Evolutionary conservation across 1,284 basidiomycete species (phyloP).

Genomic region (Puccinia triticina): DNA sequence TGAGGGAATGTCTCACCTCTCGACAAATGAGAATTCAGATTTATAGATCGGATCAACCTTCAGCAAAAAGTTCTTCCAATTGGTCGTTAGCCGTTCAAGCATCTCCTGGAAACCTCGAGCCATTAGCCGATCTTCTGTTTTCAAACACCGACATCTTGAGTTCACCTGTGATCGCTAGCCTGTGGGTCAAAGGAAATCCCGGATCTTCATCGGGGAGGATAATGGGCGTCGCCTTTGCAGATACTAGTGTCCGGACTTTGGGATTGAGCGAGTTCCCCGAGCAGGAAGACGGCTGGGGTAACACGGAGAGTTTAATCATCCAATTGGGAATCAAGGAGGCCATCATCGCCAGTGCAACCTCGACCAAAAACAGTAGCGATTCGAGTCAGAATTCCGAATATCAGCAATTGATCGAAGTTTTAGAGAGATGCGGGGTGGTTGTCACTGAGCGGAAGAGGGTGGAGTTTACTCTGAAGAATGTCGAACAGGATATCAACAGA

Average conservation of each 20-base stretch:
- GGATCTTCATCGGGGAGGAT: slow-evolving; percentile 64
- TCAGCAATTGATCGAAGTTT: slow-evolving; percentile 63
- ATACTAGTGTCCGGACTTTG: slow-evolving; percentile 65
- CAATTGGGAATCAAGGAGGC: slow-evolving; percentile 97
- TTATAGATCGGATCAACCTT: slow-evolving; percentile 53
- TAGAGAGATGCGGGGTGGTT: slow-evolving; percentile 89
- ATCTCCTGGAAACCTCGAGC: slow-evolving; percentile 90
- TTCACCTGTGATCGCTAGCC: slow-evolving; percentile 86
- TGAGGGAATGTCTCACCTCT: slow-evolving; percentile 85
- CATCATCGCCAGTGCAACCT: slow-evolving; percentile 65
- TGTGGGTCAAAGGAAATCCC: slow-evolving; percentile 68
- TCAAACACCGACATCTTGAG: slow-evolving; percentile 77
- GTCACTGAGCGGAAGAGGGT: slow-evolving; percentile 83
- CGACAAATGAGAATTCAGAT: slow-evolving; percentile 95
- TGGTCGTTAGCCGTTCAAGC: slow-evolving; percentile 66
- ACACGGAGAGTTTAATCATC: slow-evolving; percentile 79
- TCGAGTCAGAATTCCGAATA: slow-evolving; percentile 74
- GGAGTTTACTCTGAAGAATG: slow-evolving; percentile 79
- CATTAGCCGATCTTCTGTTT: slow-evolving; percentile 92
- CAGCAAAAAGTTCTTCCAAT: slow-evolving; percentile 50
- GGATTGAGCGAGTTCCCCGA: slow-evolving; percentile 85
- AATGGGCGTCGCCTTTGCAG: slow-evolving; percentile 66
- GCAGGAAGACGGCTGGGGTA: slow-evolving; percentile 68
- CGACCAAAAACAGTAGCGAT: slow-evolving; percentile 71
- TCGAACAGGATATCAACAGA: slow-evolving; percentile 81